Conservation (phyloP, 495 filamentous ascomycete genomes). For the Penicillium egyptiacum region DNA sequence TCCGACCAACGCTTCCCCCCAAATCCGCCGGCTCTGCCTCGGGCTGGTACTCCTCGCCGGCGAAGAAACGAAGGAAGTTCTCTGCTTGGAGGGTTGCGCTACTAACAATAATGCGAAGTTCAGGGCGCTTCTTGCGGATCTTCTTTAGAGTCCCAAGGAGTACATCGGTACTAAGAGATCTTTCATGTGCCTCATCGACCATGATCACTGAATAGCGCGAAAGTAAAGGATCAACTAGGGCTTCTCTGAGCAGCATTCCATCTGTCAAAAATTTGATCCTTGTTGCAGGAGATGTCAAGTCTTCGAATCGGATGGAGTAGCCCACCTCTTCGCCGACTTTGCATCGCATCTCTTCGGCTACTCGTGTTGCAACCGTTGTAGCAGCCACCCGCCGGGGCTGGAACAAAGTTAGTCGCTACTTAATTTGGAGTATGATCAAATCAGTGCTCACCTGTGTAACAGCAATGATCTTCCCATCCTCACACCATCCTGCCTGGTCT, state of each 20-base stretch:
- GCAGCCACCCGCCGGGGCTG: constrained; percentile 91
- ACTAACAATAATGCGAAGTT: constrained; percentile 86
- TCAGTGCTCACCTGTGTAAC: constrained; percentile 76
- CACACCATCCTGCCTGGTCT: constrained; percentile 86
- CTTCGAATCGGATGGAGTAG: constrained; percentile 95
- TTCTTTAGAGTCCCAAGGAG: constrained; percentile 94
- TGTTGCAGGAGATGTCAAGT: constrained; percentile 83
- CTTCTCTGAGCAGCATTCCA: constrained; percentile 90
- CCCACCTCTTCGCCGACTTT: constrained; percentile 93
- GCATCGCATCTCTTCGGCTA: constrained; percentile 91
- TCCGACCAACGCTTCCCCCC: constrained; percentile 57
- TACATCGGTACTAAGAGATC: constrained; percentile 91
- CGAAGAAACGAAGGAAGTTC: constrained; percentile 82
- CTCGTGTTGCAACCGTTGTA: constrained; percentile 84
- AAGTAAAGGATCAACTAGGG: constrained; percentile 86
- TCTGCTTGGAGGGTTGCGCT: constrained; percentile 94
- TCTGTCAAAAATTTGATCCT: constrained; percentile 96
- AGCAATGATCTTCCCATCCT: constrained; percentile 76
- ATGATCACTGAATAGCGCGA: constrained; percentile 96
- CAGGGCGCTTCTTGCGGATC: constrained; percentile 76
- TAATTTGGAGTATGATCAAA: neutral
- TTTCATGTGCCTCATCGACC: constrained; percentile 98
- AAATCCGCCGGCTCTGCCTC: constrained; percentile 41
- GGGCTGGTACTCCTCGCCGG: constrained; percentile 44
- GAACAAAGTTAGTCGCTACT: constrained; percentile 20